Percentiles rank a stretch among this genome's conserved stretches.
Conservation (phyloP, 148 eudicot genomes). For the Pharnaceum exiguum region DNA sequence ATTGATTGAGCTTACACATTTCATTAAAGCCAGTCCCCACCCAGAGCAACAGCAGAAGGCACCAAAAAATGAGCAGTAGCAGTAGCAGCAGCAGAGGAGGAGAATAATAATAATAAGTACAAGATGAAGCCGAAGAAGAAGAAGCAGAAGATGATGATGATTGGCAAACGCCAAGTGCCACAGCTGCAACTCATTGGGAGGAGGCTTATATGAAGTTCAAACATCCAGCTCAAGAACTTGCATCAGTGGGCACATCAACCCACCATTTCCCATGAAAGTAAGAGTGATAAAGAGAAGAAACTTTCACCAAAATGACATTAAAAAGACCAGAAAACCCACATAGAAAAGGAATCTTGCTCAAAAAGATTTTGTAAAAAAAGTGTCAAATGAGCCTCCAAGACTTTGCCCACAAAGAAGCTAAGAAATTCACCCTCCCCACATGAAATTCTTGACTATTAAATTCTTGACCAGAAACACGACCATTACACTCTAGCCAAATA, state of each 20-base stretch:
- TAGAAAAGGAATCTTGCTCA: no score
- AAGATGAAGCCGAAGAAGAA: background rate
- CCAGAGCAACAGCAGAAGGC: slow-evolving; percentile 15
- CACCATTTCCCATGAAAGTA: no score
- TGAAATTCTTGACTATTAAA: no score
- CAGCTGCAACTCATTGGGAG: slow-evolving; percentile 26
- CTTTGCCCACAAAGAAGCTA: no score
- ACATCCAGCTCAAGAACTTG: background rate
- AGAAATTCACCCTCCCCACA: no score
- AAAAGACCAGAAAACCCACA: no score
- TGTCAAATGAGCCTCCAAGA: no score
- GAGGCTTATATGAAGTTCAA: slow-evolving; percentile 26
- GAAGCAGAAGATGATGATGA: background rate
- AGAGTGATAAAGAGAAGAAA: no score
- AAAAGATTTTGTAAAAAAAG: no score
- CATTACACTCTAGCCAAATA: no score
- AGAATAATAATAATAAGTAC: slow-evolving; percentile 4
- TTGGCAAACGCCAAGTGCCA: background rate
- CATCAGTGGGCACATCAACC: slow-evolving; percentile 16
- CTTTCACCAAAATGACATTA: no score
- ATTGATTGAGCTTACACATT: slow-evolving; percentile 11
- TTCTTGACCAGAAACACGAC: no score
- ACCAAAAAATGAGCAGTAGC: background rate
- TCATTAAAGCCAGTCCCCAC: slow-evolving; percentile 19
- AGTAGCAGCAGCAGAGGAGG: background rate